These are phyloP conservation scores for Podaxis carcinomalis DNA, from an alignment of 768 basidiomycete species.

Conservation along the genomic window DNA sequence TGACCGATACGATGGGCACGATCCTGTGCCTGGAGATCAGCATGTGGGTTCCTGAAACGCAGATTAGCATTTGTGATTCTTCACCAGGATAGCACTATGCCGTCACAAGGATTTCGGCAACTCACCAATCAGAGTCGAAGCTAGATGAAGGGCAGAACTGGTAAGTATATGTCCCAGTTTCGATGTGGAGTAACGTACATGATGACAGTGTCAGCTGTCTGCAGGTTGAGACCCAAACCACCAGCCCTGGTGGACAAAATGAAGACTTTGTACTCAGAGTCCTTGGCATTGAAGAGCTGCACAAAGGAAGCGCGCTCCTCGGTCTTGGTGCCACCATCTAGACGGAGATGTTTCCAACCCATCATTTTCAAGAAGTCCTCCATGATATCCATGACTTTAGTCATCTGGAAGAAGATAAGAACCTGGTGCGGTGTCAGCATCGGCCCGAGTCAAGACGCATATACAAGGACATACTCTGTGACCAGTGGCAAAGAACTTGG, in stretches of 20 bases:
- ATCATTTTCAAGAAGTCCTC: constrained; percentile 90
- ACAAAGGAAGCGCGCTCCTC: constrained; percentile 90
- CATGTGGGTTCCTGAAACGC: constrained; percentile 77
- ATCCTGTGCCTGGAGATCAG: constrained; percentile 98
- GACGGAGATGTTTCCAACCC: constrained; percentile 81
- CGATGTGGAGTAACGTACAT: constrained; percentile 51
- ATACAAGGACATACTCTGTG: constrained; percentile 62
- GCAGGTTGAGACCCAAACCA: constrained; percentile 91
- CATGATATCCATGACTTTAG: constrained; percentile 98
- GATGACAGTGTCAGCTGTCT: constrained; percentile 95
- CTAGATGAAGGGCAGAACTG: constrained; percentile 28
- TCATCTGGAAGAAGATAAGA: constrained; percentile 99
- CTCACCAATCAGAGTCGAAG: constrained; percentile 69
- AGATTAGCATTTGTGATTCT: constrained; percentile 25
- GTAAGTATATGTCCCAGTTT: background rate
- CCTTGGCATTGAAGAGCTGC: constrained; percentile 82
- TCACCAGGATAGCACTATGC: constrained; percentile 15
- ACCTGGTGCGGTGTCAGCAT: constrained; percentile 45
- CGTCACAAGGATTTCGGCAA: background rate
- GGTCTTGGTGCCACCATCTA: constrained; percentile 96
- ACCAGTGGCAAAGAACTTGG: constrained; percentile 89
- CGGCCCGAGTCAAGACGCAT: background rate
- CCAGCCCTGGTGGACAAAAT: constrained; percentile 92
- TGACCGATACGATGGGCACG: constrained; percentile 99
- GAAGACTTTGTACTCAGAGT: constrained; percentile 87